Evolutionary conservation across 331 rosid genomes (phyloP).

Genomic region (Saraca asoca): DNA sequence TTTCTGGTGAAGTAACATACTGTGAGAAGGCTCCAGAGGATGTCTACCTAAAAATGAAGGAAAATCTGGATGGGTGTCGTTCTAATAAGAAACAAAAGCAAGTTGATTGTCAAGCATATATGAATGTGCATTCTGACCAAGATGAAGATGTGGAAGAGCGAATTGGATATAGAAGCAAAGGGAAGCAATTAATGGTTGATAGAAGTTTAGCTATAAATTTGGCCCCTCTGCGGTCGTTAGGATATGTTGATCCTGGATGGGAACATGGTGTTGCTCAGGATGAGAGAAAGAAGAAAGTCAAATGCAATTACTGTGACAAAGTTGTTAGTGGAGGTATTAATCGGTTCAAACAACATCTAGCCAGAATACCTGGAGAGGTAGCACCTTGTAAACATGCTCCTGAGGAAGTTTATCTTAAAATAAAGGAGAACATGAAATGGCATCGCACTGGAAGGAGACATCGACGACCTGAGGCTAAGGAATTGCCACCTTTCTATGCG

Average conservation of each 20-base stretch:
- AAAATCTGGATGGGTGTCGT: slow-evolving; percentile 80
- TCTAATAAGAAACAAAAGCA: slow-evolving; percentile 80
- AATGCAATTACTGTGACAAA: slow-evolving; percentile 90
- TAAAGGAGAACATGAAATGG: slow-evolving; percentile 98
- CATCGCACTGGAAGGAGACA: slow-evolving; percentile 94
- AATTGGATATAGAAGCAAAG: slow-evolving; percentile 73
- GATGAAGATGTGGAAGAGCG: slow-evolving; percentile 72
- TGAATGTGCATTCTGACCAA: slow-evolving; percentile 69
- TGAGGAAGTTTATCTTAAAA: slow-evolving; percentile 78
- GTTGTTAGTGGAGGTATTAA: slow-evolving; percentile 96
- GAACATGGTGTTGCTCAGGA: slow-evolving; percentile 97
- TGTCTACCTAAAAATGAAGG: slow-evolving; percentile 84
- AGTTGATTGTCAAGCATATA: slow-evolving; percentile 63
- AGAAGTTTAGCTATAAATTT: slow-evolving; percentile 54
- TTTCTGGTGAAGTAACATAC: slow-evolving; percentile 93
- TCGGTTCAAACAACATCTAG: slow-evolving; percentile 93
- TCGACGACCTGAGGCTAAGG: slow-evolving; percentile 68
- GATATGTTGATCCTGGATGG: slow-evolving; percentile 97
- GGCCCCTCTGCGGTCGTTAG: slow-evolving; percentile 84
- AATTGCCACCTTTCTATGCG: slow-evolving; percentile 56
- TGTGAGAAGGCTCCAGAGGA: slow-evolving; percentile 96
- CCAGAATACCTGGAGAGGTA: slow-evolving; percentile 98
- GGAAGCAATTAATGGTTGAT: slow-evolving; percentile 74
- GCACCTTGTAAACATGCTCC: slow-evolving; percentile 97
- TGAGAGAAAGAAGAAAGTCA: slow-evolving; percentile 95